Percentiles rank a stretch among this genome's conserved stretches.
Conservation (phyloP, 192 early-diverging fungal species). For the Backusella tarrabulga region DNA sequence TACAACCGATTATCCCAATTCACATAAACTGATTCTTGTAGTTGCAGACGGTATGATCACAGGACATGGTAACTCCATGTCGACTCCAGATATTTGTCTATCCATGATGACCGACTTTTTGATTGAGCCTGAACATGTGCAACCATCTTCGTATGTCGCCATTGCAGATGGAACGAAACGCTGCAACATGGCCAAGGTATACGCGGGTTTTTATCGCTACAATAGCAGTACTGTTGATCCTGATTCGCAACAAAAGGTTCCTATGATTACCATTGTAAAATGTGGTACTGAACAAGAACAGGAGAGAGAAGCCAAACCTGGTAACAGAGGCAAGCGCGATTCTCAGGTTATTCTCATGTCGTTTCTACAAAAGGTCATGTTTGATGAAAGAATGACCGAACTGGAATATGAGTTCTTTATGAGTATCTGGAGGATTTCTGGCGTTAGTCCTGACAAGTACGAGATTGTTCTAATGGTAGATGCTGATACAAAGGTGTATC, state of each 20-base stretch:
- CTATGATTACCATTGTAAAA: conserved; percentile 62
- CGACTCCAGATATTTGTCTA: conserved; percentile 77
- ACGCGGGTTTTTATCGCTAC: conserved; percentile 85
- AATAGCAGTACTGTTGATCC: conserved; percentile 56
- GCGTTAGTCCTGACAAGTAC: conserved; percentile 72
- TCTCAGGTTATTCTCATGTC: conserved; percentile 96
- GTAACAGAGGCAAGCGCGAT: conserved; percentile 95
- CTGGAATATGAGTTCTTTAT: conserved; percentile 81
- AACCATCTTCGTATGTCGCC: conserved; percentile 82
- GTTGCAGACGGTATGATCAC: conserved; percentile 81
- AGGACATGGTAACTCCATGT: conserved; percentile 72
- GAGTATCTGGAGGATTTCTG: conserved; percentile 68
- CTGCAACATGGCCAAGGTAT: conserved; percentile 92
- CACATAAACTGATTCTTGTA: conserved; percentile 76
- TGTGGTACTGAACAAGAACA: conserved; percentile 60
- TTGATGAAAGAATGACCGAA: conserved; percentile 83
- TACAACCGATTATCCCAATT: conserved; percentile 72
- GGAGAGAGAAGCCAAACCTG: conserved; percentile 62
- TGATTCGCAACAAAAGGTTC: conserved; percentile 58
- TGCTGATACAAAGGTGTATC: conserved; percentile 80
- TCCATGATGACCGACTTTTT: conserved; percentile 76
- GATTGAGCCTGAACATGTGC: conserved; percentile 53
- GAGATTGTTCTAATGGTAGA: conserved; percentile 83
- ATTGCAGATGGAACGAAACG: conserved; percentile 91
- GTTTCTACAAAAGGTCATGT: conserved; percentile 89